Evolutionary conservation across 1,284 basidiomycete species (phyloP).

Genomic region (Hemileia vastatrix): DNA sequence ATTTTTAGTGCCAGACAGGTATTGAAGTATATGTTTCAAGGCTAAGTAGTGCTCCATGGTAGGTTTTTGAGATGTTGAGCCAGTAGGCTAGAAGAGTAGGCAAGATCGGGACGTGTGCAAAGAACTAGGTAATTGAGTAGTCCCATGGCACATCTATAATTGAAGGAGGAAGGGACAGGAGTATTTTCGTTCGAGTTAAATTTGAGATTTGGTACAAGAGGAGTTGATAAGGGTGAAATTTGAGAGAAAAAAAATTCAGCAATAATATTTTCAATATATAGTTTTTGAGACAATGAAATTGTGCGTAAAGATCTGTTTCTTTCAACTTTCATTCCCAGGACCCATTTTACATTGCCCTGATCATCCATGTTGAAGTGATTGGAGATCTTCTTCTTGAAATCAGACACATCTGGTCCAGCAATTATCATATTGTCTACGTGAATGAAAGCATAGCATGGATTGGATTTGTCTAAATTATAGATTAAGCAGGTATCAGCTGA

Average conservation of each 20-base stretch:
- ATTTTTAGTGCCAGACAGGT: not conserved
- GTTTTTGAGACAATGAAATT: not conserved
- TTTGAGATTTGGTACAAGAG: too few species aligned
- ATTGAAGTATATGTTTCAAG: not conserved
- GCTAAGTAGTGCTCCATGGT: not conserved
- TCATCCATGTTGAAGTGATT: constrained; percentile 2
- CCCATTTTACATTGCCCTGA: not conserved
- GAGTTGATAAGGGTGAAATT: too few species aligned
- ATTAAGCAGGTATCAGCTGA: too few species aligned
- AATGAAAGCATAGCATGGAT: constrained; percentile 1
- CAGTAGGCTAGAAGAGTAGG: not conserved
- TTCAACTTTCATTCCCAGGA: constrained; percentile 6
- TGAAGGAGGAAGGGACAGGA: not conserved
- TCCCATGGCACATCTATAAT: not conserved
- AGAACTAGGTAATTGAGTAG: constrained; percentile 2
- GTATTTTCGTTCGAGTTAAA: too few species aligned
- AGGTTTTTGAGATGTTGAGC: constrained; percentile 6
- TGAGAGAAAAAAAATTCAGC: too few species aligned
- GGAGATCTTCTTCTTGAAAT: not conserved
- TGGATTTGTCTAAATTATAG: too few species aligned
- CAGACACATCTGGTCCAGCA: not conserved
- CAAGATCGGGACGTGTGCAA: constrained; percentile 1
- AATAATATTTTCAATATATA: not conserved
- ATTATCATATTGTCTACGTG: constrained; percentile 1
- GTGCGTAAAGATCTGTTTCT: too few species aligned